Percentiles rank a stretch among this genome's conserved stretches.
These are phyloP conservation scores for Luvunga scandens DNA, from an alignment of 345 rosid species.

Conservation along the genomic window DNA sequence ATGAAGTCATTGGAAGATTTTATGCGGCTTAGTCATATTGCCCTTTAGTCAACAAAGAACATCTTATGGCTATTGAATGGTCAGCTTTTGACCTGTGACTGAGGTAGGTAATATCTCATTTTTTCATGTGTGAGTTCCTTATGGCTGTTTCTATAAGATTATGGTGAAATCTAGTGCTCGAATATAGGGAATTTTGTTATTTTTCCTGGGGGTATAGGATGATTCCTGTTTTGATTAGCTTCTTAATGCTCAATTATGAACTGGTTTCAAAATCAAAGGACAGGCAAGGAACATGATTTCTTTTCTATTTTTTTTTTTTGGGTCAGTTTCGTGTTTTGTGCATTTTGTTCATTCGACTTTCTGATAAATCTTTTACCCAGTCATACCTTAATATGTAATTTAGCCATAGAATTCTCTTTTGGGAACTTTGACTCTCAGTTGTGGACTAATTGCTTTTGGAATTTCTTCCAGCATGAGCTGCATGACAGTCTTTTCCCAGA, in stretches of 20 bases:
- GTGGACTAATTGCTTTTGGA: slow-evolving; percentile 19
- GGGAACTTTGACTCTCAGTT: neutral
- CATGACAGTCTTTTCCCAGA: slow-evolving; percentile 4
- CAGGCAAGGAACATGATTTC: neutral
- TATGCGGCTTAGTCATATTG: neutral
- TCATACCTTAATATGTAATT: neutral
- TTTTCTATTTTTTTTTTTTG: neutral
- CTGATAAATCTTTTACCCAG: neutral
- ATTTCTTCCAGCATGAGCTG: slow-evolving; percentile 14
- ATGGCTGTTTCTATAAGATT: neutral
- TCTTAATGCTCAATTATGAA: neutral
- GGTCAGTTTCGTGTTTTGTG: neutral
- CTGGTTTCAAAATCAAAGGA: neutral
- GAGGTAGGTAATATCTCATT: neutral
- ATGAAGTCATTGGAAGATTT: neutral
- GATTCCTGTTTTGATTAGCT: neutral
- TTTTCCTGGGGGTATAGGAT: neutral
- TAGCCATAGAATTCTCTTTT: neutral
- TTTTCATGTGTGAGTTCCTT: neutral
- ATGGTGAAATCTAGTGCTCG: neutral
- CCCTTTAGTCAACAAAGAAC: slow-evolving; percentile 2
- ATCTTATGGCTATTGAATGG: slow-evolving; percentile 9
- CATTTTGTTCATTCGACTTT: neutral
- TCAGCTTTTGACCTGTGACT: slow-evolving; percentile 1
- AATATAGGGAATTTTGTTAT: neutral